A percentile compares a stretch with the other conserved stretches of the same genome.
Evolutionary conservation across 495 filamentous ascomycete species (phyloP).

Genomic region (Neurospora pannonica): DNA sequence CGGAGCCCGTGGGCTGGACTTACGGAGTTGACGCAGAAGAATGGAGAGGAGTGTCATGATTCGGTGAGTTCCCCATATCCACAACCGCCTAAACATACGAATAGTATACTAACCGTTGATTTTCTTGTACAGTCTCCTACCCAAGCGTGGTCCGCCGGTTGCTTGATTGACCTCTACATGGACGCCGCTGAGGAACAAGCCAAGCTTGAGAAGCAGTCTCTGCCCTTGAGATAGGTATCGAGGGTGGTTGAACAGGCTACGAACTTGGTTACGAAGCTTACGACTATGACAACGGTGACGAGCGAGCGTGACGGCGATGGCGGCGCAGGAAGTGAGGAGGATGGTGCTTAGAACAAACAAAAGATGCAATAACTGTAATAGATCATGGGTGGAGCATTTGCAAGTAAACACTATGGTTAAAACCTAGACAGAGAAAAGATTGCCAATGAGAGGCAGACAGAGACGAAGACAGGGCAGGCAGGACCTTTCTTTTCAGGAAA

Average conservation of each 20-base stretch:
- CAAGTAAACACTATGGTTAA: not conserved
- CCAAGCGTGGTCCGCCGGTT: slow-evolving; percentile 91
- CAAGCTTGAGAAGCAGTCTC: slow-evolving; percentile 13
- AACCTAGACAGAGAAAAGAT: not conserved
- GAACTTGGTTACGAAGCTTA: not conserved
- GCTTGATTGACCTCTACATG: slow-evolving; percentile 88
- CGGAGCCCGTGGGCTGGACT: slow-evolving; percentile 82
- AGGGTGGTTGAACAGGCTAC: not conserved
- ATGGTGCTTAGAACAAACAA: not conserved
- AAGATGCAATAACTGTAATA: not conserved
- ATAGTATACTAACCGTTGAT: slow-evolving; percentile 7
- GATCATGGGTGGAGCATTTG: not conserved
- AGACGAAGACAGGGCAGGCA: not conserved
- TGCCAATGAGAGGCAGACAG: not conserved
- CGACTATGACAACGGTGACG: not conserved
- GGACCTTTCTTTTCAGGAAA: not conserved
- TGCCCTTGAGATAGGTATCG: slow-evolving; percentile 13
- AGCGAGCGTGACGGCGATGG: not conserved
- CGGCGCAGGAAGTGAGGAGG: not conserved
- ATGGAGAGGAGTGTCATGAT: slow-evolving; percentile 72
- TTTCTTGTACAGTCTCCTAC: slow-evolving; percentile 58
- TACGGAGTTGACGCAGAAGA: slow-evolving; percentile 87
- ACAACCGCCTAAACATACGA: not conserved
- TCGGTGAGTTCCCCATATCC: slow-evolving; percentile 52
- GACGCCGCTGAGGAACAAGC: slow-evolving; percentile 55